Conservation (phyloP, 2,329 filamentous ascomycete genomes). For the Hypoxylon sp. region DNA sequence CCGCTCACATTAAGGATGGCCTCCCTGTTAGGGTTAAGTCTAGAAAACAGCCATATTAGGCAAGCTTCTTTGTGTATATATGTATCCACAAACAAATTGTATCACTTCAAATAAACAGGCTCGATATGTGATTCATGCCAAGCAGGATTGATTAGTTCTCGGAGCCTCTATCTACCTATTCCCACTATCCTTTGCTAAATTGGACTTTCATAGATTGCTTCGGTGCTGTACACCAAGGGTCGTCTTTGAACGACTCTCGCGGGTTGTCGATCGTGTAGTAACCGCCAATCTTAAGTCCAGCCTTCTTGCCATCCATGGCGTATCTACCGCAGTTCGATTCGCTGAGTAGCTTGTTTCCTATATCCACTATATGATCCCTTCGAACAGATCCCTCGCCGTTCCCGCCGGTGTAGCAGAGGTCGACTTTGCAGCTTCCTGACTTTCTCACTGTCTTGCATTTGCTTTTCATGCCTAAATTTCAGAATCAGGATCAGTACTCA, state of each 20-base stretch:
- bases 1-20: slow-evolving; percentile 49
- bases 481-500: neutral
- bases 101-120: neutral
- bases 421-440: neutral
- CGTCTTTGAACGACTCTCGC: neutral
- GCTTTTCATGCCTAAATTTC: neutral
- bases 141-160: neutral
- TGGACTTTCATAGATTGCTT: neutral
- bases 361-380: neutral
- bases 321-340: neutral
- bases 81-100: neutral
- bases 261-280: neutral
- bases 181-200: neutral
- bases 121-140: neutral
- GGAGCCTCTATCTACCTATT: neutral
- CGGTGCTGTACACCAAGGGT: neutral
- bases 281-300: neutral
- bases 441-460: neutral
- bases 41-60: slow-evolving; percentile 7
- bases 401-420: neutral
- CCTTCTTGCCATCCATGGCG: neutral
- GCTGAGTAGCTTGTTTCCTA: neutral
- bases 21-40: slow-evolving; percentile 45
- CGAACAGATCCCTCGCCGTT: neutral
- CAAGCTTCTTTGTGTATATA: neutral